phyloP scores from a whole-genome alignment of 2,329 filamentous ascomycete species.

The Akanthomyces uredinophilus region DNA sequence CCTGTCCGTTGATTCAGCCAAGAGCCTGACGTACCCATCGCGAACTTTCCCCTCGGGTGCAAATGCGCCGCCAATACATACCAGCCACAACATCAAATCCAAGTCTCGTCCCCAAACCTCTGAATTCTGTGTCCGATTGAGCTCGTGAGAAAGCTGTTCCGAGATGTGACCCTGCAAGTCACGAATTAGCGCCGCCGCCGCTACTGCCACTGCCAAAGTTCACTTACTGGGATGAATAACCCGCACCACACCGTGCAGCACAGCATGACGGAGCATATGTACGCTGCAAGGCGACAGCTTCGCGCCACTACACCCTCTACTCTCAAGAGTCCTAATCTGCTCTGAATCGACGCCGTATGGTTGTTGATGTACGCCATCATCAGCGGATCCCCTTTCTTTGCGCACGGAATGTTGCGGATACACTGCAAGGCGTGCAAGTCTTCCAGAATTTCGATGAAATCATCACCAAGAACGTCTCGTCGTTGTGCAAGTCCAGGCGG shows the following conservation, averaged over 20 bases:
- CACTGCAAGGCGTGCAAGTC: constrained; percentile 35
- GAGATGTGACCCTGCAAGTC: constrained; percentile 26
- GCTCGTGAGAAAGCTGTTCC: constrained; percentile 26
- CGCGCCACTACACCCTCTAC: constrained; percentile 22
- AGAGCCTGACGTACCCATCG: constrained; percentile 24
- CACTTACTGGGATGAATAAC: constrained; percentile 34
- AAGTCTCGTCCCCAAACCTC: constrained; percentile 27
- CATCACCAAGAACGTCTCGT: constrained; percentile 22
- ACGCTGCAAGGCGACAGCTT: constrained; percentile 35
- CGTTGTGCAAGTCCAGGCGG: constrained; percentile 29
- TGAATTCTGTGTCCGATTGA: constrained; percentile 27
- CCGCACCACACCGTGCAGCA: constrained; percentile 37
- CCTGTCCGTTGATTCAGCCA: constrained; percentile 19
- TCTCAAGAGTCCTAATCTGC: constrained; percentile 27
- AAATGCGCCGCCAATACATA: constrained; percentile 35
- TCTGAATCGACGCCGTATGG: constrained; percentile 39
- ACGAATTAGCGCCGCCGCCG: constrained; percentile 2
- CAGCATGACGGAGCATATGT: constrained; percentile 35
- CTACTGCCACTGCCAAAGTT: no score
- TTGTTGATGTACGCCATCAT: constrained; percentile 32
- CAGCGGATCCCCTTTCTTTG: constrained; percentile 18
- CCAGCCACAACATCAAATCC: constrained; percentile 32
- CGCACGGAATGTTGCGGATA: constrained; percentile 28
- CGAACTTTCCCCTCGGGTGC: constrained; percentile 25
- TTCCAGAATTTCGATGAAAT: constrained; percentile 32